Conservation (phyloP, 177 flowering plant genomes). For the Vitis hybrid region DNA sequence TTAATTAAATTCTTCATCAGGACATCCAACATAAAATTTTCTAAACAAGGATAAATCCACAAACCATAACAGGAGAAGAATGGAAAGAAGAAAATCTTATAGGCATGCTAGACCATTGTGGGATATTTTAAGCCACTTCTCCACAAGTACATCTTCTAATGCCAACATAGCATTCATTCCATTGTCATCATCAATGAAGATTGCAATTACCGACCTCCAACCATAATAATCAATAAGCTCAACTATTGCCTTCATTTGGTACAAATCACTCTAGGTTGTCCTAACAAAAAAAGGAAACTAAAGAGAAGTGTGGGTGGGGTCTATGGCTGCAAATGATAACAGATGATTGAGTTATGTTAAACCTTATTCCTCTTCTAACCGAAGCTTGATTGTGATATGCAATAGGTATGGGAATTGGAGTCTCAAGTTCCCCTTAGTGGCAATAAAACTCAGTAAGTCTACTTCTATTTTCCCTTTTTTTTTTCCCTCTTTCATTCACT, state of each 20-base stretch:
- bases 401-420: no score
- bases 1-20: neutral
- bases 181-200: constrained; percentile 64
- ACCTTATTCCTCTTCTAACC: no score
- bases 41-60: neutral
- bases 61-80: neutral
- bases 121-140: constrained; percentile 58
- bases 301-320: constrained; percentile 63
- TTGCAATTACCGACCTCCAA: constrained; percentile 63
- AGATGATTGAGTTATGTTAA: constrained; percentile 27
- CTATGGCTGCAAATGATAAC: constrained; percentile 72
- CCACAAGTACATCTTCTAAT: constrained; percentile 59
- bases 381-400: no score
- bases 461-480: no score
- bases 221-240: constrained; percentile 57
- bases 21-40: neutral
- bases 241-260: constrained; percentile 76
- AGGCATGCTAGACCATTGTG: constrained; percentile 64
- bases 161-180: constrained; percentile 65
- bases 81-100: constrained; percentile 34
- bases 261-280: constrained; percentile 56
- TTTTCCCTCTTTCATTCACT: no score
- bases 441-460: no score
- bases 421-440: no score
- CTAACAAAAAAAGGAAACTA: constrained; percentile 68